A percentile compares a stretch with the other conserved stretches of the same genome.
Evolutionary conservation across 1,284 basidiomycete genomes (phyloP).

Genomic region (Chalciporus piperatoides): DNA sequence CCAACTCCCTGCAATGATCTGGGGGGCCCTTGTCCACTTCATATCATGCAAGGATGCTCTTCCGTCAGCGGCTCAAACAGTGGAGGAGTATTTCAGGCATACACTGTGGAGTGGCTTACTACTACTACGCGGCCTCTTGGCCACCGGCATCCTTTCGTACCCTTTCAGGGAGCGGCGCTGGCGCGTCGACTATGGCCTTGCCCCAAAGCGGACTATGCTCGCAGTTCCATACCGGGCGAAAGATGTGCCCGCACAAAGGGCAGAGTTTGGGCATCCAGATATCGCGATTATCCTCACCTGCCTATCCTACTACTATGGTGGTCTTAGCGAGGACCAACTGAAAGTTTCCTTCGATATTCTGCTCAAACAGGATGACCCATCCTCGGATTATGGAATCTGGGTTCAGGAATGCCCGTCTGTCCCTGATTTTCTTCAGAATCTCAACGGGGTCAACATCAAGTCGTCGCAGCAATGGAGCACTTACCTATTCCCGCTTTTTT

Average conservation of each 20-base stretch:
- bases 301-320: constrained; percentile 50
- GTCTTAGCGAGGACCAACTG: constrained; percentile 41
- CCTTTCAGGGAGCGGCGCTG: constrained; percentile 43
- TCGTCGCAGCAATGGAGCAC: constrained; percentile 37
- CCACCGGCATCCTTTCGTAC: constrained; percentile 40
- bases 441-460: constrained; percentile 41
- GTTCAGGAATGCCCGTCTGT: constrained; percentile 24
- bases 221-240: constrained; percentile 39
- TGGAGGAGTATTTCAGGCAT: constrained; percentile 14
- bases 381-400: constrained; percentile 44
- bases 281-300: constrained; percentile 47
- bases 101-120: constrained; percentile 37
- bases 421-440: constrained; percentile 29
- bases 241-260: not conserved
- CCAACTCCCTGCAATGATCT: constrained; percentile 15
- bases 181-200: constrained; percentile 53
- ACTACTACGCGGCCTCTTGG: constrained; percentile 44
- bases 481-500: constrained; percentile 36
- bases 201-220: constrained; percentile 41
- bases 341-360: constrained; percentile 39
- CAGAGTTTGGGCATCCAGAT: constrained; percentile 55
- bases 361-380: constrained; percentile 43
- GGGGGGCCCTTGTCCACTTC: constrained; percentile 22
- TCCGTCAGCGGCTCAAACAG: constrained; percentile 2
- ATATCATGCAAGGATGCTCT: constrained; percentile 14